These are phyloP conservation scores for Eutrema heterophyllum DNA, from an alignment of 345 rosid species.

Conservation along the genomic window DNA sequence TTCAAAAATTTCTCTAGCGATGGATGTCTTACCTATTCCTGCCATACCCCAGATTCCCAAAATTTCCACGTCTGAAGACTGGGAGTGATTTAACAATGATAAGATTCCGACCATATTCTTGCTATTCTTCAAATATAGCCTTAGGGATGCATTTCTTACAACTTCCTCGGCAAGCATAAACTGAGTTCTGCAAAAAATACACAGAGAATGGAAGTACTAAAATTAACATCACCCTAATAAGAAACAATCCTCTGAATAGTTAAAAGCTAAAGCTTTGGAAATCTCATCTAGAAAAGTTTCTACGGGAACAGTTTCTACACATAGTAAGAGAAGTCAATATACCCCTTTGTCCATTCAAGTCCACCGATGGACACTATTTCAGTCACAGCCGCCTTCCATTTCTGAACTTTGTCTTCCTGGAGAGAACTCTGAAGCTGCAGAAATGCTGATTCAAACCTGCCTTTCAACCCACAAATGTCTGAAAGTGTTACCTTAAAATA, in stretches of 20 bases:
- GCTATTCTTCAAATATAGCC: not conserved
- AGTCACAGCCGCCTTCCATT: not conserved
- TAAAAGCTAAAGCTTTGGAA: not conserved
- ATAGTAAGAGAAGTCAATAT: not conserved
- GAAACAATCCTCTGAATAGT: not conserved
- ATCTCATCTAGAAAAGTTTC: not conserved
- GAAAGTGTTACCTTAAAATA: constrained; percentile 14
- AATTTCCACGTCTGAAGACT: not conserved
- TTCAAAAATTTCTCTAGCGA: constrained; percentile 13
- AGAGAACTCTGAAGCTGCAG: not conserved
- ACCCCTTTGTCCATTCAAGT: constrained; percentile 16
- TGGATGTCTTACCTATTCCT: constrained; percentile 25
- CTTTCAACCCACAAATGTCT: constrained; percentile 11
- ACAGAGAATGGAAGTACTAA: not conserved
- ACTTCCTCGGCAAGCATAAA: constrained; percentile 5
- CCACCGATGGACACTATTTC: constrained; percentile 7
- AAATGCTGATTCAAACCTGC: not conserved
- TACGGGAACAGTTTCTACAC: not conserved
- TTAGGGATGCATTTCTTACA: not conserved
- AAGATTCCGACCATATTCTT: not conserved
- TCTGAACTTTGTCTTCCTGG: not conserved
- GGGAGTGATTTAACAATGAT: not conserved
- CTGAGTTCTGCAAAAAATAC: not conserved
- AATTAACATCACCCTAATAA: not conserved
- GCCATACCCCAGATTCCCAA: constrained; percentile 20